A percentile compares a stretch with the other conserved stretches of the same genome.
phyloP scores from a whole-genome alignment of 345 rosid species.

The Cardamine occulta region DNA sequence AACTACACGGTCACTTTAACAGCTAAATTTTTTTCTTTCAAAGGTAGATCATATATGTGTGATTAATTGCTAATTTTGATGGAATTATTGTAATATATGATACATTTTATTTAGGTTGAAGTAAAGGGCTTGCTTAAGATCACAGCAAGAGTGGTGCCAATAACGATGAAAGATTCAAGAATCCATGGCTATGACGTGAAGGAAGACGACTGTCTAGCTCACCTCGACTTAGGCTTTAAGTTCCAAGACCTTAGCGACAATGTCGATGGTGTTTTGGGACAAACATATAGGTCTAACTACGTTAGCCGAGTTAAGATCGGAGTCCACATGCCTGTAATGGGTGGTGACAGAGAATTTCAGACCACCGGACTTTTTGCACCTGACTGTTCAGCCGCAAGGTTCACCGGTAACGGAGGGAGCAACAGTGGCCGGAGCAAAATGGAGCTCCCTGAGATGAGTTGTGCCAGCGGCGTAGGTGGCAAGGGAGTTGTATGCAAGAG shows the following conservation, averaged over 20 bases:
- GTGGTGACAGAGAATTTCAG: constrained; percentile 60
- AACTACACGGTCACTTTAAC: not conserved
- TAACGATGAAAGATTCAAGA: constrained; percentile 59
- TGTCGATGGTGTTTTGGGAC: constrained; percentile 66
- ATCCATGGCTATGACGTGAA: constrained; percentile 61
- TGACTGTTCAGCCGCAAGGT: constrained; percentile 54
- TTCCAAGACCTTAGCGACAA: constrained; percentile 53
- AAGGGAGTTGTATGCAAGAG: constrained; percentile 64
- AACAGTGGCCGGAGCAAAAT: constrained; percentile 6
- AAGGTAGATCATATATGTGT: no score
- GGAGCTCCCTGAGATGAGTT: constrained; percentile 48
- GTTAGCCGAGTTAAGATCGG: constrained; percentile 63
- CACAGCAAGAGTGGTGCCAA: constrained; percentile 59
- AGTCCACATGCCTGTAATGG: constrained; percentile 65
- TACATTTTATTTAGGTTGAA: constrained; percentile 31
- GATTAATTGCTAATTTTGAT: no score
- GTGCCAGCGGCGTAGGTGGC: constrained; percentile 55
- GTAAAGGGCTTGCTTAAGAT: constrained; percentile 52
- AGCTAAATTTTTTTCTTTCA: not conserved
- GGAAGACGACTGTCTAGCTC: constrained; percentile 68
- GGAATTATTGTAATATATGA: not conserved
- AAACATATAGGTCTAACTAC: constrained; percentile 58
- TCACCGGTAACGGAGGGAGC: constrained; percentile 25
- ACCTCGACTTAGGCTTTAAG: constrained; percentile 68
- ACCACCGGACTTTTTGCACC: constrained; percentile 57